Conservation (phyloP, 495 filamentous ascomycete genomes). For the Aspergillus mulundensis region DNA sequence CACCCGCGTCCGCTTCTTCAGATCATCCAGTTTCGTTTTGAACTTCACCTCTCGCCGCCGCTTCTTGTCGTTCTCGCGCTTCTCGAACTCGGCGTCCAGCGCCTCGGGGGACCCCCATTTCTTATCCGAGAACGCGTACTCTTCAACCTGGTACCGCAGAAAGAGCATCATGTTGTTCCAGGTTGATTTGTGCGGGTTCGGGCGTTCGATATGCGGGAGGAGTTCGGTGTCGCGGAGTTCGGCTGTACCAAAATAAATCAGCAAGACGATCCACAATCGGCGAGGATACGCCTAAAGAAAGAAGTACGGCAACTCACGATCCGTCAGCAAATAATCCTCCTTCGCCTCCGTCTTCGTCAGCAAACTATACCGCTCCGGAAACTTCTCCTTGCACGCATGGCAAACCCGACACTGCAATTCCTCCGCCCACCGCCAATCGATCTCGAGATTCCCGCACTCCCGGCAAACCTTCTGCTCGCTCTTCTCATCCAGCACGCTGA, state of each 20-base stretch:
- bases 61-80: slow-evolving; percentile 77
- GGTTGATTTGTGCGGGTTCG: slow-evolving; percentile 91
- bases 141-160: slow-evolving; percentile 88
- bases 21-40: slow-evolving; percentile 74
- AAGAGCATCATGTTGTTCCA: slow-evolving; percentile 99
- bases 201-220: slow-evolving; percentile 79
- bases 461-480: slow-evolving; percentile 67
- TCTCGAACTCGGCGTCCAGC: slow-evolving; percentile 86
- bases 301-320: slow-evolving; percentile 63
- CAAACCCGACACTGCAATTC: slow-evolving; percentile 69
- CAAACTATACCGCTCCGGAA: slow-evolving; percentile 85
- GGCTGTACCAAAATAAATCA: slow-evolving; percentile 38
- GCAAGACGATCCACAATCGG: not conserved
- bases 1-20: slow-evolving; percentile 90
- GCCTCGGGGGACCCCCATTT: slow-evolving; percentile 84
- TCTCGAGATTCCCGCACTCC: slow-evolving; percentile 79
- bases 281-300: not conserved
- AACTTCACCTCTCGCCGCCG: slow-evolving; percentile 87
- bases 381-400: slow-evolving; percentile 75
- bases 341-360: slow-evolving; percentile 94
- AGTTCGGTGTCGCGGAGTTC: slow-evolving; percentile 82
- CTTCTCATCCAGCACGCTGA: slow-evolving; percentile 63
- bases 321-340: slow-evolving; percentile 93
- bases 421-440: slow-evolving; percentile 94
- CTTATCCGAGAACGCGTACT: slow-evolving; percentile 75